These are phyloP conservation scores for Mycena chlorophos DNA, from an alignment of 768 basidiomycete species.

Conservation along the genomic window DNA sequence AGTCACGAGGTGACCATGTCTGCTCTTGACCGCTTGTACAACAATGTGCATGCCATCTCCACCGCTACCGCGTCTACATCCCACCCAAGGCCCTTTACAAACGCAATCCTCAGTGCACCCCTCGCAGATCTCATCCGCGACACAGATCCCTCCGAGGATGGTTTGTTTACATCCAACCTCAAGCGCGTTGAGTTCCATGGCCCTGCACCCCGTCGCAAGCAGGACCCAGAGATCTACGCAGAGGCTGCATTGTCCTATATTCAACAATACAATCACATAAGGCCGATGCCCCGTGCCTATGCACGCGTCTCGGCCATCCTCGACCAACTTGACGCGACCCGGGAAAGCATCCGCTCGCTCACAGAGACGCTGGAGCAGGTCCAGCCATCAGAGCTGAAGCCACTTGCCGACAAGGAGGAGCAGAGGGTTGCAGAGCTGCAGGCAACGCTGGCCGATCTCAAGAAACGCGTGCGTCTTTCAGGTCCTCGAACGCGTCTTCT, in stretches of 20 bases:
- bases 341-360: constrained; percentile 39
- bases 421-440: constrained; percentile 40
- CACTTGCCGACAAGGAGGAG: constrained; percentile 44
- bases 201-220: constrained; percentile 67
- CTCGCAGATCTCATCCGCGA: constrained; percentile 81
- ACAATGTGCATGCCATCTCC: constrained; percentile 36
- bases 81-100: constrained; percentile 53
- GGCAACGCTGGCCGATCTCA: constrained; percentile 38
- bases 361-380: constrained; percentile 30
- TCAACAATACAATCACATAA: constrained; percentile 58
- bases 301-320: constrained; percentile 46
- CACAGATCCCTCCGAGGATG: constrained; percentile 73
- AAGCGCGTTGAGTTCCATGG: constrained; percentile 66
- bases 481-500: background rate
- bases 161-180: constrained; percentile 64
- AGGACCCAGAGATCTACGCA: constrained; percentile 73
- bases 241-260: constrained; percentile 75
- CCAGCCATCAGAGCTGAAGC: constrained; percentile 33
- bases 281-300: constrained; percentile 54
- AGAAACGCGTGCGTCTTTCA: constrained; percentile 36
- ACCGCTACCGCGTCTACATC: constrained; percentile 10
- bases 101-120: constrained; percentile 59
- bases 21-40: constrained; percentile 64
- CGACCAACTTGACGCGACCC: constrained; percentile 38
- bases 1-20: constrained; percentile 17